phyloP scores from a whole-genome alignment of 176 grass and related monocot species.

The Microstegium vimineum region DNA sequence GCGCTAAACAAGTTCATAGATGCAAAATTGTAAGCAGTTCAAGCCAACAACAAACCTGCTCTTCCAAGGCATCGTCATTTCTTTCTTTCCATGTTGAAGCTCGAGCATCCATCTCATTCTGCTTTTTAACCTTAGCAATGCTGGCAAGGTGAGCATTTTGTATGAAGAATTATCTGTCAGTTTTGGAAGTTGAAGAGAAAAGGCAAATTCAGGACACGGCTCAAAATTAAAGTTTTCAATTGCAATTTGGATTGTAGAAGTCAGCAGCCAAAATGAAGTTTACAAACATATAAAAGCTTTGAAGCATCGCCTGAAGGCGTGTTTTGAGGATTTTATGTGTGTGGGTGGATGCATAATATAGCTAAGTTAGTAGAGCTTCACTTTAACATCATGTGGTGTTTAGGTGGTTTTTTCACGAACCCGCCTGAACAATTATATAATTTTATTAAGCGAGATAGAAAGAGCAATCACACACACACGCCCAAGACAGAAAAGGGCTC shows the following conservation, averaged over 20 bases:
- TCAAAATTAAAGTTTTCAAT: neutral
- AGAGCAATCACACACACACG: too few species aligned
- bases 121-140: conserved; percentile 77
- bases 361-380: neutral
- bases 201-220: neutral
- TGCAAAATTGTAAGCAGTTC: neutral
- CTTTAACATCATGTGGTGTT: neutral
- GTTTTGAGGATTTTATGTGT: neutral
- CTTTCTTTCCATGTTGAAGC: conserved; percentile 93
- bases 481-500: too few species aligned
- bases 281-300: neutral
- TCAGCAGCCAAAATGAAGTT: neutral
- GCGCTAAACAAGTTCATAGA: conserved; percentile 12
- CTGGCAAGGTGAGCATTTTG: conserved; percentile 73
- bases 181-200: neutral
- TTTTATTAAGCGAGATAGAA: too few species aligned
- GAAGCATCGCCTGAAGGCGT: neutral
- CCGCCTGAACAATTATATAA: too few species aligned
- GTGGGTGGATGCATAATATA: neutral
- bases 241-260: neutral
- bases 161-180: conserved; percentile 7
- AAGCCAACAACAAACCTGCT: conserved; percentile 49
- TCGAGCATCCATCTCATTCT: conserved; percentile 74
- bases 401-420: too few species aligned
- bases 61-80: conserved; percentile 80